These are phyloP conservation scores for Aureobasidium sp. DNA, from an alignment of 2,329 filamentous ascomycete genomes.

Conservation along the genomic window DNA sequence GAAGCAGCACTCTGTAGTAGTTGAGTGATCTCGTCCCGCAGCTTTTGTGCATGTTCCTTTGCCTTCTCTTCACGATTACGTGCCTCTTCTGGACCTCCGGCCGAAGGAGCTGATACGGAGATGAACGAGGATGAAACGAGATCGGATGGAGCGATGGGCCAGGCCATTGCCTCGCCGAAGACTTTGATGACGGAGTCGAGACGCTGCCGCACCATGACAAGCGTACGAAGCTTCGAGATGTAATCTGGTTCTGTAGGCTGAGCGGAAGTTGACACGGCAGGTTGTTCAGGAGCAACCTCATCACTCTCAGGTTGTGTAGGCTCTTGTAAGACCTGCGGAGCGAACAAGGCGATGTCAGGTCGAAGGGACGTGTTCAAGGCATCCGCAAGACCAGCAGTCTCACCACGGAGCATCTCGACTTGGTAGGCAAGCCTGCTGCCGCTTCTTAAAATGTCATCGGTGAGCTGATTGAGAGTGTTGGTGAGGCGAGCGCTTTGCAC, in stretches of 20 bases:
- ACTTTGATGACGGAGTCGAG: constrained; percentile 83
- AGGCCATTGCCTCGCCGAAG: constrained; percentile 94
- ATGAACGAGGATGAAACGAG: constrained; percentile 80
- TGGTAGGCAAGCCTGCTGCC: constrained; percentile 87
- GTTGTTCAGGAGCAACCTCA: constrained; percentile 11
- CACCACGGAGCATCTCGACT: constrained; percentile 85
- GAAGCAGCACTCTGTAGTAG: constrained; percentile 51
- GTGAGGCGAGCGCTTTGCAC: constrained; percentile 80
- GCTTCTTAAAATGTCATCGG: constrained; percentile 88
- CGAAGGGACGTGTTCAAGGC: constrained; percentile 65
- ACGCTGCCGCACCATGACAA: constrained; percentile 74
- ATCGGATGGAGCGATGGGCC: constrained; percentile 83
- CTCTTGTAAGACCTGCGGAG: constrained; percentile 30
- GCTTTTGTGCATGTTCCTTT: constrained; percentile 64
- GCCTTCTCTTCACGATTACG: constrained; percentile 79
- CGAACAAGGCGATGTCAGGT: constrained; percentile 64
- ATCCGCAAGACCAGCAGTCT: constrained; percentile 74
- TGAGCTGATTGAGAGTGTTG: constrained; percentile 74
- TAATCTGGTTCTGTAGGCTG: constrained; percentile 37
- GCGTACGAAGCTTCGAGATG: constrained; percentile 71
- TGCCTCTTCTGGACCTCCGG: constrained; percentile 48
- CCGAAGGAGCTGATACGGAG: constrained; percentile 79
- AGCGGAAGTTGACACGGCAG: not conserved
- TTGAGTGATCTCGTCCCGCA: constrained; percentile 64
- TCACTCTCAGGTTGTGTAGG: constrained; percentile 13